Conservation (phyloP, 176 grass and related monocot genomes). For the Urochloa ruziziensis region DNA sequence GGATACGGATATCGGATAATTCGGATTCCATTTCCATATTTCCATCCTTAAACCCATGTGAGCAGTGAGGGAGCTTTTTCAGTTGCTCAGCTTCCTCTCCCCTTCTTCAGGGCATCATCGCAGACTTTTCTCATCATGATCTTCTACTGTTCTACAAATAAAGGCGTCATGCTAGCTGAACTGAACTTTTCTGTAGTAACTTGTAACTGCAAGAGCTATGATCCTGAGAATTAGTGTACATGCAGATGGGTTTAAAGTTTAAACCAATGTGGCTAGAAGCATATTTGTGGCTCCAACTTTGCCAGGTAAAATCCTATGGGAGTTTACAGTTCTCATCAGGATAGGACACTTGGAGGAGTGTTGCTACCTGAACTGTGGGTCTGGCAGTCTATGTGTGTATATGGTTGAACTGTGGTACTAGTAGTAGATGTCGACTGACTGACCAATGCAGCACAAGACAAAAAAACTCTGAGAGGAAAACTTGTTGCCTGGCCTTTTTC, state of each 20-base stretch:
- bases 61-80: constrained; percentile 23
- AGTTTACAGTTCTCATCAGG: not conserved
- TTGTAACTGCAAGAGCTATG: not conserved
- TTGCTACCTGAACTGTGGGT: not conserved
- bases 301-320: not conserved
- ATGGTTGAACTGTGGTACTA: not conserved
- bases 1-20: too few species aligned
- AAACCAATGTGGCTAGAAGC: not conserved
- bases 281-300: not conserved
- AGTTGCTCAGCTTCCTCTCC: not conserved
- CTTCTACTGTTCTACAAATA: constrained; percentile 29
- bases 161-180: constrained; percentile 8
- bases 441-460: constrained; percentile 17
- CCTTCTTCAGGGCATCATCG: not conserved
- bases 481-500: constrained; percentile 5
- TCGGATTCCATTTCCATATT: too few species aligned
- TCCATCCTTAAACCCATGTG: constrained; percentile 58
- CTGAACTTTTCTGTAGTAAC: constrained; percentile 27
- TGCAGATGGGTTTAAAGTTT: not conserved
- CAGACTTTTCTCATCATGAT: not conserved
- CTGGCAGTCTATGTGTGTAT: constrained; percentile 6
- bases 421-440: not conserved
- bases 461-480: constrained; percentile 10
- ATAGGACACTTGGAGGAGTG: not conserved
- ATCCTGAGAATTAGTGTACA: not conserved